These are phyloP conservation scores for Stagonosporopsis chrysanthemi DNA, from an alignment of 2,329 filamentous ascomycete genomes.

Conservation along the genomic window DNA sequence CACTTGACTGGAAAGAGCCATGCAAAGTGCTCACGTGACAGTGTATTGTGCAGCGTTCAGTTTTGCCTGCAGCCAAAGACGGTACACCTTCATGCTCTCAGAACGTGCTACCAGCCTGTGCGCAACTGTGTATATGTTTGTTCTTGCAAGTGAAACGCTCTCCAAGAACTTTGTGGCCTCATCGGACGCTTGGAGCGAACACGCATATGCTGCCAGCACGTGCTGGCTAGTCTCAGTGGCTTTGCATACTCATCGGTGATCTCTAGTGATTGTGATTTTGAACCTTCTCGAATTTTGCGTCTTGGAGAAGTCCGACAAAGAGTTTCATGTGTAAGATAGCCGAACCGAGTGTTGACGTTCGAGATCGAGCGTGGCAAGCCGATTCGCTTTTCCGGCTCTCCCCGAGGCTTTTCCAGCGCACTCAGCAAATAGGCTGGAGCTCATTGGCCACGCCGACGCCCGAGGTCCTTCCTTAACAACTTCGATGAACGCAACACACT, in stretches of 20 bases:
- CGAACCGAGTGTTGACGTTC: constrained; percentile 25
- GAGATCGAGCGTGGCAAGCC: constrained; percentile 19
- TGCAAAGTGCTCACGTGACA: constrained; percentile 1
- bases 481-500: constrained; percentile 39
- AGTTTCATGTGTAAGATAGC: constrained; percentile 4
- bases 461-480: constrained; percentile 17
- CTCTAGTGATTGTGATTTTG: background rate
- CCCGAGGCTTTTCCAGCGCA: constrained; percentile 14
- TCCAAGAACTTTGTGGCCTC: background rate
- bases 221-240: background rate
- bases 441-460: constrained; percentile 9
- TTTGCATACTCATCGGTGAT: background rate
- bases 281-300: background rate
- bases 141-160: background rate
- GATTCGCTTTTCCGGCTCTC: constrained; percentile 8
- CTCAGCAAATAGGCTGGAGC: constrained; percentile 13
- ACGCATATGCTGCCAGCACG: background rate
- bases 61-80: background rate
- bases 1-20: background rate
- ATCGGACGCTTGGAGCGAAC: background rate
- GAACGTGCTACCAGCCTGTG: background rate
- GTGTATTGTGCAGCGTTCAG: background rate
- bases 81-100: background rate
- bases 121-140: background rate
- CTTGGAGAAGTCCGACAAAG: background rate